A percentile compares a stretch with the other conserved stretches of the same genome.
phyloP scores from a whole-genome alignment of 495 filamentous ascomycete species.

The Pseudoneurospora amorphoporcata region DNA sequence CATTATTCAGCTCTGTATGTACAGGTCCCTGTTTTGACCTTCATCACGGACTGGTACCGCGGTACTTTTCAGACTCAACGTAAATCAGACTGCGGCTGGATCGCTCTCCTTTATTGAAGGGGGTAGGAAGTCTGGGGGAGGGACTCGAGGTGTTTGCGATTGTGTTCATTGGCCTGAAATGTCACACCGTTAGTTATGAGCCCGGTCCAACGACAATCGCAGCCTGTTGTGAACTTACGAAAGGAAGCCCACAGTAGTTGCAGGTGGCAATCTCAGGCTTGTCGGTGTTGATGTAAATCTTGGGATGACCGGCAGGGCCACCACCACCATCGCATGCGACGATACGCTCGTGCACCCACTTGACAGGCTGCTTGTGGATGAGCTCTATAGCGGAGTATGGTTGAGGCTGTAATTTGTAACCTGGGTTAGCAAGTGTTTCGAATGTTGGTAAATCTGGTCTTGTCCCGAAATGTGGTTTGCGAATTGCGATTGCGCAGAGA shows the following conservation, averaged over 20 bases:
- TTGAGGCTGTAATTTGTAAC: slow-evolving; percentile 50
- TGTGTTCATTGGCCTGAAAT: slow-evolving; percentile 70
- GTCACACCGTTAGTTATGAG: background rate
- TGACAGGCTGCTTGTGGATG: slow-evolving; percentile 90
- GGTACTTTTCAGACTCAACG: background rate
- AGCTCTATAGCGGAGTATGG: slow-evolving; percentile 85
- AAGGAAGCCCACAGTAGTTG: slow-evolving; percentile 91
- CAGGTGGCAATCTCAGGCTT: slow-evolving; percentile 88
- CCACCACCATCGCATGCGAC: slow-evolving; percentile 92
- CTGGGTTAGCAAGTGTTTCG: background rate
- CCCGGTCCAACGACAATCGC: background rate
- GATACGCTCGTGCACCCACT: slow-evolving; percentile 71
- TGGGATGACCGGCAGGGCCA: slow-evolving; percentile 81
- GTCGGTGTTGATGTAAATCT: slow-evolving; percentile 94
- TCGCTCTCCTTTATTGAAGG: slow-evolving; percentile 8
- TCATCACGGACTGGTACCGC: background rate
- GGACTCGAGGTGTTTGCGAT: slow-evolving; percentile 71
- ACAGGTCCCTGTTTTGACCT: background rate
- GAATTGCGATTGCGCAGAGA: background rate
- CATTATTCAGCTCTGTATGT: background rate
- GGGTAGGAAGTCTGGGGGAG: slow-evolving; percentile 71
- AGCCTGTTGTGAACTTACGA: slow-evolving; percentile 48
- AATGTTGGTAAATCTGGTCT: background rate
- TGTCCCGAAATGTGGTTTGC: background rate
- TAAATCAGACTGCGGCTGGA: background rate